phyloP scores from a whole-genome alignment of 2,329 filamentous ascomycete species.

The Ophiosphaerella herpotricha region DNA sequence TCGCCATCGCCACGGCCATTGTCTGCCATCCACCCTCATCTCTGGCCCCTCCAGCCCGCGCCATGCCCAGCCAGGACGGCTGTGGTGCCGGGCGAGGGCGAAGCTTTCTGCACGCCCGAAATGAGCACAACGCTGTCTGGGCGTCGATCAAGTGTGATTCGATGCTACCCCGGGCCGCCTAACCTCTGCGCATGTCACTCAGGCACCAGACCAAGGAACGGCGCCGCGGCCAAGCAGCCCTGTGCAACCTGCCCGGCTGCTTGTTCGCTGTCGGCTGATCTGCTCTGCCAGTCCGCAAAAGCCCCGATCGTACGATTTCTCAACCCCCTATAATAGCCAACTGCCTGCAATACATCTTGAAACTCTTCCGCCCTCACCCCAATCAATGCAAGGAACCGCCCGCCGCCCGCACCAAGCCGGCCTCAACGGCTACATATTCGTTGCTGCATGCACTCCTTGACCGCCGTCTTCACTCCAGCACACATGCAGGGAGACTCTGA shows the following conservation, averaged over 20 bases:
- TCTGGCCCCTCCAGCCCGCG: too few relatives aligned
- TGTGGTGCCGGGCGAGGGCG: neutral
- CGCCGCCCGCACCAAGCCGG: too few relatives aligned
- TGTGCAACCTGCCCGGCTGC: conserved; percentile 11
- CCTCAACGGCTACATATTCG: too few relatives aligned
- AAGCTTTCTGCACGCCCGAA: conserved; percentile 17
- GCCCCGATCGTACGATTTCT: conserved; percentile 22
- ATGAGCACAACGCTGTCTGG: neutral
- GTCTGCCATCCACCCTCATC: too few relatives aligned
- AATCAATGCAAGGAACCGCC: conserved; percentile 2
- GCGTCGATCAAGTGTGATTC: neutral
- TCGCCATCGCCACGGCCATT: too few relatives aligned
- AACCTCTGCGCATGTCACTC: neutral
- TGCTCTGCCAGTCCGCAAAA: conserved; percentile 24
- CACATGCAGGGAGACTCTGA: conserved; percentile 17
- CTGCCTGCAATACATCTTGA: conserved; percentile 3
- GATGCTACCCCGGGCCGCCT: conserved; percentile 1
- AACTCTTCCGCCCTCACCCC: conserved; percentile 7
- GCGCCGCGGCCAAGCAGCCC: conserved; percentile 13
- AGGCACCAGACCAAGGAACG: conserved; percentile 12
- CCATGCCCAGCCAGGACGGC: too few relatives aligned
- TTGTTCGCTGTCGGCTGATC: conserved; percentile 21
- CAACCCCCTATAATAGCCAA: too few relatives aligned
- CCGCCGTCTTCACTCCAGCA: conserved; percentile 4
- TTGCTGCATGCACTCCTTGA: too few relatives aligned